Evolutionary conservation across 352 stramenopile genomes (phyloP).

Genomic region (Phytophthora vignae): DNA sequence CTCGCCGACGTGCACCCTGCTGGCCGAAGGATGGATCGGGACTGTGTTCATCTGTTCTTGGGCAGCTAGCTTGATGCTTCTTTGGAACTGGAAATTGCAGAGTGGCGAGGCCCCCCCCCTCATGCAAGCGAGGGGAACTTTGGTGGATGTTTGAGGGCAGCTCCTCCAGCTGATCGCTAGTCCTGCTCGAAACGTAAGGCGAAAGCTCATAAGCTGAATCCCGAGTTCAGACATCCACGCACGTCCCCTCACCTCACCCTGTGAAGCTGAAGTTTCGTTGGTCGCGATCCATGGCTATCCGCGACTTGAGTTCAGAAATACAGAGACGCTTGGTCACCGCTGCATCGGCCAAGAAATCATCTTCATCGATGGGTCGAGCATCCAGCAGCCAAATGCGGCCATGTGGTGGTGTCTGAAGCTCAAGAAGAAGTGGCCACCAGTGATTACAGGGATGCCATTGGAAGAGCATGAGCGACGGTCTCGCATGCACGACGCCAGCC

Average conservation of each 20-base stretch:
- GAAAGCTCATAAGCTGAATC: background rate
- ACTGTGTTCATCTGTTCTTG: background rate
- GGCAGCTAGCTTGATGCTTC: background rate
- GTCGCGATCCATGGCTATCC: background rate
- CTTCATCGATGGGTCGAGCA: background rate
- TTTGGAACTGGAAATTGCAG: constrained; percentile 2
- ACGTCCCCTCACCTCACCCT: background rate
- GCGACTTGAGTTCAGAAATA: background rate
- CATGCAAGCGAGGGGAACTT: no score
- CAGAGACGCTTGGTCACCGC: background rate
- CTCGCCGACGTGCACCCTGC: background rate
- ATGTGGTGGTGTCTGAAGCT: background rate
- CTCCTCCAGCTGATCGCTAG: background rate
- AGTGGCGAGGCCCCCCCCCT: background rate
- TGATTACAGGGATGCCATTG: no score
- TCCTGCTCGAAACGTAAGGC: background rate
- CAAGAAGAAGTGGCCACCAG: no score
- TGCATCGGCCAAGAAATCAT: background rate
- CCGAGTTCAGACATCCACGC: constrained; percentile 6
- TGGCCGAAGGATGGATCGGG: background rate
- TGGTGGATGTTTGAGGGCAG: no score
- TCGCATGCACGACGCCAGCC: background rate
- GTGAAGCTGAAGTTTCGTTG: background rate
- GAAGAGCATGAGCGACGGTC: background rate
- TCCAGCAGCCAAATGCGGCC: background rate